phyloP scores from a whole-genome alignment of 306 rosid species.

The barrel medic (Medicago truncatula) region MtrunA17r5.0-ANR NC_053045.1:54400001-54400500 shows the following conservation, averaged over 20 bases:
- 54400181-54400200: constrained; percentile 27
- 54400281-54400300: constrained; percentile 55
- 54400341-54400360: not conserved
- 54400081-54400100: constrained; percentile 12
- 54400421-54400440: not conserved
- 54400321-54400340: not conserved
- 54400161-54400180: not conserved
- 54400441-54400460: not conserved
- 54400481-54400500: constrained; percentile 18
- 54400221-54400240: constrained; percentile 67
- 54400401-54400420: not conserved
- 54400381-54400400: not conserved
- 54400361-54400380: not conserved
- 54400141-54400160: not conserved
- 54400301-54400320: constrained; percentile 26
- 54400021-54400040: constrained; percentile 62
- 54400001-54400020: constrained; percentile 42
- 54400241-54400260: constrained; percentile 95
- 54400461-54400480: not conserved
- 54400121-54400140: not conserved
- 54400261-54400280: constrained; percentile 88
- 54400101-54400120: not conserved
- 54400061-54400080: constrained; percentile 96
- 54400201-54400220: constrained; percentile 3
- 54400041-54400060: constrained; percentile 66